Evolutionary conservation across 83 land plant genomes (phyloP), one percentile per base, ranked within the genome.

Genomic region (Picea abies): DNA sequence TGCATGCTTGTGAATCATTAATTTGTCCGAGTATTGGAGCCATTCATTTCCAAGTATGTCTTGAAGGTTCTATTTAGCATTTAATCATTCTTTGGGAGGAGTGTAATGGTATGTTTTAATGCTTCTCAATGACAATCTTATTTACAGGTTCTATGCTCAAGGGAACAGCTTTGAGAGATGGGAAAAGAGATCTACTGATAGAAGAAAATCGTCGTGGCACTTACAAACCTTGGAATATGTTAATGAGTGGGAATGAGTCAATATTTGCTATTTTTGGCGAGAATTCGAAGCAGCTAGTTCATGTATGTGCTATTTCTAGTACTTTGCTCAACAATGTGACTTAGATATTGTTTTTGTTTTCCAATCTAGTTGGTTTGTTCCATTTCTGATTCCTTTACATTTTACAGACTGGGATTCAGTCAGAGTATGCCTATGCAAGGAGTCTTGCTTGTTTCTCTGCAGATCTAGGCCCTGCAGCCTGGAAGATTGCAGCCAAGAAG

Each of bases 361-460:
- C 49, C 39, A 62, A 19, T 62, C 3, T 9, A 37, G 41, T 19
- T 60, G 19, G 23, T 47, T 71, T 82, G 39, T 72, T 63, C 22
- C 64, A 32, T 58, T 26, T 82, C 37, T 81, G 37, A 58, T 67
- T 41, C 44, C 3, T 25, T 26, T 41, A 17, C 23, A 83, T 81
- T 81, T 81, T 70, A 73, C 86, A 95, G 96, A 87, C 86, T 79
- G 94, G 95, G 67, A 82, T 86, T 82, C 90, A 93, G 37, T 62
- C 76, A 20, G 90, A 91, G 60, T 80, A 88, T 83, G 77, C 97
- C 1, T 95, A 95, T 90, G 94, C 96, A 29, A 86, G 93, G 82
- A 95, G 97, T 67, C 78, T 95, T 47, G 91, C 97, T 82, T 87
- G 90, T 8, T 95, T 93, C 85, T 92, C 94, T 82, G 93, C 88